Evolutionary conservation across 1,284 basidiomycete genomes (phyloP).

Genomic region (Pascua guehoae): DNA sequence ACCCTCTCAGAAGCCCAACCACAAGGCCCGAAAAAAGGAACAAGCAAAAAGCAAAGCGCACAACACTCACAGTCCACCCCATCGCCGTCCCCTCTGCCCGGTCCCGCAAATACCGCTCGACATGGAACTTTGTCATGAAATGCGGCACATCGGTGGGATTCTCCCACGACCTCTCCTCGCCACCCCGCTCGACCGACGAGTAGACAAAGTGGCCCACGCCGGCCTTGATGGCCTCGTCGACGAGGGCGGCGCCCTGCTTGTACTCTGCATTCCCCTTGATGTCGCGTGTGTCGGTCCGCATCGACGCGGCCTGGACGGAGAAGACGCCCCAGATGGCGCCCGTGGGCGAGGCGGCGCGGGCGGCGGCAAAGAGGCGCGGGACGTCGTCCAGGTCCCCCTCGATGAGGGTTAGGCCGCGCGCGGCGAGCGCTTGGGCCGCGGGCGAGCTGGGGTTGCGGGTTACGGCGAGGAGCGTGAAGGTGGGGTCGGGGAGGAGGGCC

Average conservation of each 20-base stretch:
- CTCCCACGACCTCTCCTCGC: slow-evolving; percentile 14
- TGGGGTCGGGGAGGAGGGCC: slow-evolving; percentile 13
- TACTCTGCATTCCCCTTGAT: slow-evolving; percentile 1
- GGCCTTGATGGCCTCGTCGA: slow-evolving; percentile 45
- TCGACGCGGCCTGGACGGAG: slow-evolving; percentile 17
- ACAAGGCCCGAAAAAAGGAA: too few relatives aligned
- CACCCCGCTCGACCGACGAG: slow-evolving; percentile 31
- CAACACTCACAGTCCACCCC: too few relatives aligned
- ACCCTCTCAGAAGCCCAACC: too few relatives aligned
- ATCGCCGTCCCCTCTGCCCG: neutral
- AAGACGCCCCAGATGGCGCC: slow-evolving; percentile 31
- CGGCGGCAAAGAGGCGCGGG: slow-evolving; percentile 13
- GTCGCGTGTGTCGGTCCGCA: neutral
- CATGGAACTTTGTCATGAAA: slow-evolving; percentile 11
- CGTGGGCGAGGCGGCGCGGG: neutral
- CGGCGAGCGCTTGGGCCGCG: slow-evolving; percentile 13
- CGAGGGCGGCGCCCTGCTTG: slow-evolving; percentile 27
- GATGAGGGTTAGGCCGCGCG: slow-evolving; percentile 21
- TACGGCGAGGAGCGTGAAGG: slow-evolving; percentile 24
- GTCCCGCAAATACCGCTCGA: slow-evolving; percentile 12
- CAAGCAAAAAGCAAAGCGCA: too few relatives aligned
- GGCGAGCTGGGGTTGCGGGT: slow-evolving; percentile 18
- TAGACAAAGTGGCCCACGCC: slow-evolving; percentile 51
- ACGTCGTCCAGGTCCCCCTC: slow-evolving; percentile 14
- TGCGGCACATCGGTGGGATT: slow-evolving; percentile 9